Conservation (phyloP, 2,329 filamentous ascomycete species). For the Ceratocystis smalleyi region DNA sequence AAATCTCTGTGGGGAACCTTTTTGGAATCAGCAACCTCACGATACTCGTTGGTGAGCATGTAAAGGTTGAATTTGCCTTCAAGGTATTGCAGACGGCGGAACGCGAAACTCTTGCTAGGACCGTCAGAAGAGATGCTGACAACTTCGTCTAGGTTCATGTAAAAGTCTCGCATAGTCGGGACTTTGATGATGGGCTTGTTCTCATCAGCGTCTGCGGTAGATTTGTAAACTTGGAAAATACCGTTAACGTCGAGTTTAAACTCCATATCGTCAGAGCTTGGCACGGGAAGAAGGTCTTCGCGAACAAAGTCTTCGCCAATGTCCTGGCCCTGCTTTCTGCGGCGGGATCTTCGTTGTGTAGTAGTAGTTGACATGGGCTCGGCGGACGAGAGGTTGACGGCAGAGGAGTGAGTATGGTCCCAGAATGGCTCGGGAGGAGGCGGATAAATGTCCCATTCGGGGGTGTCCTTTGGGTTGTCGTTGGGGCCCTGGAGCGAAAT, state of each 20-base stretch:
- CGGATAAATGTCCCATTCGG: conserved; percentile 77
- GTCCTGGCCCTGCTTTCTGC: conserved; percentile 70
- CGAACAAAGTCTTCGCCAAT: conserved; percentile 88
- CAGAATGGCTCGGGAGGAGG: conserved; percentile 83
- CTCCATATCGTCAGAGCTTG: conserved; percentile 51
- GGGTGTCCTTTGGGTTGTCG: conserved; percentile 78
- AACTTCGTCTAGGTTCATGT: conserved; percentile 81
- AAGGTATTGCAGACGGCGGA: conserved; percentile 81
- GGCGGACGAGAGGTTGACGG: conserved; percentile 17
- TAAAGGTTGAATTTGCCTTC: conserved; percentile 97
- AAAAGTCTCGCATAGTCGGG: conserved; percentile 89
- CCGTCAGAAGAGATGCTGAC: conserved; percentile 85
- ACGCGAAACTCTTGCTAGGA: conserved; percentile 92
- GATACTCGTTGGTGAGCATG: conserved; percentile 83
- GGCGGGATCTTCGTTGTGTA: conserved; percentile 20
- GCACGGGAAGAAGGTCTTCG: conserved; percentile 59
- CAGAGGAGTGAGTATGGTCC: conserved; percentile 32
- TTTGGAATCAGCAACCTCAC: conserved; percentile 95
- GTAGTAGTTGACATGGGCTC: conserved; percentile 18
- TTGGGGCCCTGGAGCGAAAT: conserved; percentile 66
- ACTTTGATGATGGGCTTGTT: conserved; percentile 60
- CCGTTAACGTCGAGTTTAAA: conserved; percentile 70
- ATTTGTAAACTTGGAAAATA: conserved; percentile 85
- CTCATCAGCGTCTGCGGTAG: conserved; percentile 39
- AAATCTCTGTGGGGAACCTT: conserved; percentile 96